phyloP scores from a whole-genome alignment of 73 alveolate genomes.

The Paramecium sonneborni region DNA sequence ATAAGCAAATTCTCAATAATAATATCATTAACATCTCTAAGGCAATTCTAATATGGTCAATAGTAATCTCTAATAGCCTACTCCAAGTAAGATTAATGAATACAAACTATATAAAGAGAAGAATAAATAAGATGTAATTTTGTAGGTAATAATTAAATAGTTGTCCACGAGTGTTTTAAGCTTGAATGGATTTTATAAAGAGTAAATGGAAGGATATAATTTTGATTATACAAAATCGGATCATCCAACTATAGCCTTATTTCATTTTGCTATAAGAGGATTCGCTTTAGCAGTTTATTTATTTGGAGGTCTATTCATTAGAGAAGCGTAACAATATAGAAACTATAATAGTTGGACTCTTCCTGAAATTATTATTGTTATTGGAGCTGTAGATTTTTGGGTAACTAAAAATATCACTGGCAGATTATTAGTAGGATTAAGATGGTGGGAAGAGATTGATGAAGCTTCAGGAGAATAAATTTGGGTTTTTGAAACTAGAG shows the following conservation, averaged over 20 bases:
- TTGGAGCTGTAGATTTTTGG: constrained; percentile 85
- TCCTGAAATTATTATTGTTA: constrained; percentile 53
- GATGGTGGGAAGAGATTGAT: constrained; percentile 96
- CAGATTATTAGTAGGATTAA: constrained; percentile 80
- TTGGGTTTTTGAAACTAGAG: constrained; percentile 58
- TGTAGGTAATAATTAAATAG: background rate
- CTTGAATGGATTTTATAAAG: constrained; percentile 40
- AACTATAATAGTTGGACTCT: constrained; percentile 10
- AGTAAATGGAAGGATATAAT: constrained; percentile 21
- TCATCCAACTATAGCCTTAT: constrained; percentile 38
- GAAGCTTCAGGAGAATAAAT: constrained; percentile 65
- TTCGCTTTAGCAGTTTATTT: background rate
- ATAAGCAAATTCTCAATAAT: background rate
- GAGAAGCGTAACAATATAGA: constrained; percentile 20
- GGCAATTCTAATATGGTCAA: background rate
- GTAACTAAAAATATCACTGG: constrained; percentile 88
- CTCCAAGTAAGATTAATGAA: constrained; percentile 34
- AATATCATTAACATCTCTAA: background rate
- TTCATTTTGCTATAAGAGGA: constrained; percentile 33
- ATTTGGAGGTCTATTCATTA: constrained; percentile 28
- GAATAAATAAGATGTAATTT: constrained; percentile 10
- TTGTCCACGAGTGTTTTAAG: background rate
- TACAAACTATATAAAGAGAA: background rate
- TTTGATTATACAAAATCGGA: constrained; percentile 49
- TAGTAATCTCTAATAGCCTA: background rate